Evolutionary conservation across 306 rosid genomes (phyloP), one percentile per base, ranked within the genome.

Genomic region (Quercus berberidifolia): DNA sequence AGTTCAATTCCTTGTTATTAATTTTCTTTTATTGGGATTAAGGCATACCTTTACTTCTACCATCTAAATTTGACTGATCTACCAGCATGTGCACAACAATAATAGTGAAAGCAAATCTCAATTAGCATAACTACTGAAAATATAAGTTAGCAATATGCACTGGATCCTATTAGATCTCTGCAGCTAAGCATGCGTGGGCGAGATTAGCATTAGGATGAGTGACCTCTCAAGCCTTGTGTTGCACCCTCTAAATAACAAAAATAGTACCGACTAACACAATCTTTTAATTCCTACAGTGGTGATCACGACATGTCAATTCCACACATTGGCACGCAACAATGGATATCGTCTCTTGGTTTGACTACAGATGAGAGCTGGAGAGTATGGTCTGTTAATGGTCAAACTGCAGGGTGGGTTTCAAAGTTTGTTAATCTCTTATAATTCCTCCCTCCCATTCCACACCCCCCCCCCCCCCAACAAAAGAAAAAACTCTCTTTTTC

Each of bases 251-350:
- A 38, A 38, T 38, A 38, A 38, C 46, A 38, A 38, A 38, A 38
- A 38, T 33, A 63, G 17, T 49, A 15, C 54, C 8, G 19, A 31
- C 56, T 23, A 55, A 71, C 4, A 69, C n/a, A 52, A 54, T 55
- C 52, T 33, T 25, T 55, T 33, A 46, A 11, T 55, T 77, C 13
- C 57, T 5, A 35, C 81, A 78, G 76, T 38, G 81, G 81, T 41
- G 81, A 78, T 57, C 81, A 78, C 18, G 81, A 78, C 49, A 78
- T 78, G 75, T 26, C 74, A 35, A 28, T 78, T 70, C 81, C 81
- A 23, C 75, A 78, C 60, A 78, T 69, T 56, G 81, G 81, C 63
- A 78, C 81, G 26, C 81, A 54, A 69, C n/a, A 26, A 78, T 78
- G 81, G 81, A 69, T 78, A 35, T 55, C 8, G 1, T 67, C 75